Conservation (phyloP, 441 rosid species). For the Gossypium aridum region DNA sequence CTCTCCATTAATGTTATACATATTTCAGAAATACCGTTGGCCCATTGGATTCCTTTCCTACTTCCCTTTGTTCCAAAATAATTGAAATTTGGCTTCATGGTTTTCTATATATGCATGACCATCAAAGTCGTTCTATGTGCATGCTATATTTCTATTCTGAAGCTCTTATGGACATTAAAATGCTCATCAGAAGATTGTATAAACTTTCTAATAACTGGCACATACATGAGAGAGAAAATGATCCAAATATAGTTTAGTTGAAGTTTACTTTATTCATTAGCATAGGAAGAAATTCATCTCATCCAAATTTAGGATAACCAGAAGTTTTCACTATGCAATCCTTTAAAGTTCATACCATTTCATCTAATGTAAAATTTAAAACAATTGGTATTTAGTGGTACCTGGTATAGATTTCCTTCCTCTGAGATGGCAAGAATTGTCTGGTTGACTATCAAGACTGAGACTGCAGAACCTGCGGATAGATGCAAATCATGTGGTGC, state of each 20-base stretch:
- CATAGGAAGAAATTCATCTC: background rate
- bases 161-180: background rate
- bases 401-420: slow-evolving; percentile 56
- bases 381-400: slow-evolving; percentile 11
- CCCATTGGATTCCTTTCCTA: background rate
- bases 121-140: background rate
- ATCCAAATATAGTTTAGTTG: background rate
- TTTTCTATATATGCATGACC: background rate
- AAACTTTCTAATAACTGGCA: background rate
- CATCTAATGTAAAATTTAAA: slow-evolving; percentile 2
- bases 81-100: background rate
- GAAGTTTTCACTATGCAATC: background rate
- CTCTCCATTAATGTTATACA: background rate
- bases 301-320: background rate
- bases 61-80: background rate
- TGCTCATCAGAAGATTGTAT: background rate
- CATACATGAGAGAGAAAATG: background rate
- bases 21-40: background rate
- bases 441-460: slow-evolving; percentile 50
- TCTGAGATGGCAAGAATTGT: slow-evolving; percentile 59
- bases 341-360: background rate
- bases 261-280: background rate
- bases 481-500: slow-evolving; percentile 58
- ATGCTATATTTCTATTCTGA: background rate
- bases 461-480: slow-evolving; percentile 39